Evolutionary conservation across 768 basidiomycete species (phyloP).

Genomic region (Tricholoma bakamatsutake): DNA sequence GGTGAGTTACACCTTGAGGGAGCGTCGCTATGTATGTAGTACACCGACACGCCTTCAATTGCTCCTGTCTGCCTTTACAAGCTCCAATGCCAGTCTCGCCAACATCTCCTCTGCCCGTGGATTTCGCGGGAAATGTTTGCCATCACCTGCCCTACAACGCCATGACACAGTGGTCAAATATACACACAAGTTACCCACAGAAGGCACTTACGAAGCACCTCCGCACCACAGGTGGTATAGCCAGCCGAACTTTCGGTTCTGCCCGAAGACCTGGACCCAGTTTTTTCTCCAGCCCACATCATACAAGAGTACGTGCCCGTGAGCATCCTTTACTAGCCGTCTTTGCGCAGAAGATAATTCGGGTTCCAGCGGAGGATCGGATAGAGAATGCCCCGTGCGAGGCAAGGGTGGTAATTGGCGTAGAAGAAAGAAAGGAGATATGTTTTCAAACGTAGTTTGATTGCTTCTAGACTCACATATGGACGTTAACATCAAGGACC

Average conservation of each 20-base stretch:
- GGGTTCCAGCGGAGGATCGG: conserved; percentile 67
- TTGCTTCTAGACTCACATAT: conserved; percentile 53
- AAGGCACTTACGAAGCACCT: conserved; percentile 51
- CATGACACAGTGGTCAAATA: not conserved
- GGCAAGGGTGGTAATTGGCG: conserved; percentile 65
- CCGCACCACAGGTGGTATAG: conserved; percentile 50
- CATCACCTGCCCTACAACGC: conserved; percentile 53
- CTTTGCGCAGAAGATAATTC: conserved; percentile 65
- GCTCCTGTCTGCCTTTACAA: conserved; percentile 53
- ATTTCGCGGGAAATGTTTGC: conserved; percentile 62
- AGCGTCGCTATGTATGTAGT: not conserved
- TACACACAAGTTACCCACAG: not conserved
- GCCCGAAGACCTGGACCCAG: conserved; percentile 64
- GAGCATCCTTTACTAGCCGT: conserved; percentile 56
- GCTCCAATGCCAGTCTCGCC: conserved; percentile 53
- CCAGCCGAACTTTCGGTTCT: conserved; percentile 47
- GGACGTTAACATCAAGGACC: not conserved
- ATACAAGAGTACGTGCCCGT: conserved; percentile 56
- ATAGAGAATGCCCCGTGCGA: conserved; percentile 41
- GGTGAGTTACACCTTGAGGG: too few relatives aligned
- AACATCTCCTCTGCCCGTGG: conserved; percentile 62
- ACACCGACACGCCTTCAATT: not conserved
- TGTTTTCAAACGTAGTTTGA: conserved; percentile 77
- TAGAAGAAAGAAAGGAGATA: conserved; percentile 70
- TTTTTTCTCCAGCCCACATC: conserved; percentile 72